phyloP scores from a whole-genome alignment of 164 flowering plant species.

The Tetrastigma voinierianum region DNA sequence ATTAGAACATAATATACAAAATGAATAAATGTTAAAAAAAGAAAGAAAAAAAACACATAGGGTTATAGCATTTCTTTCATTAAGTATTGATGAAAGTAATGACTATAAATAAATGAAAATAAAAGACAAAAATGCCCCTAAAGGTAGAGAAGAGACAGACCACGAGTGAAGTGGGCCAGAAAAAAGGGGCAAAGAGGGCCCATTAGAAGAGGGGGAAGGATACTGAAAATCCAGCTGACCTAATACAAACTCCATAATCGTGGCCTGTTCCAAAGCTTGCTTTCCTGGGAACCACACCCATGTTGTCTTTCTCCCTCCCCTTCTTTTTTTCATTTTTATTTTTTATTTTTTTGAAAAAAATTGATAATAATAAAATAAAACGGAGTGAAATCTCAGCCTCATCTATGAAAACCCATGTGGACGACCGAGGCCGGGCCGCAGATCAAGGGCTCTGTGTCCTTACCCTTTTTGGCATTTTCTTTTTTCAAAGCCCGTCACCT shows the following conservation, averaged over 20 bases:
- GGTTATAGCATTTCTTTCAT: too few relatives aligned
- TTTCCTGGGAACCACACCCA: slow-evolving; percentile 1
- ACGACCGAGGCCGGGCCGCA: slow-evolving; percentile 15
- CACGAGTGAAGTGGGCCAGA: slow-evolving; percentile 18
- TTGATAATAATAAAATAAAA: too few relatives aligned
- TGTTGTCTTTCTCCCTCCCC: slow-evolving; percentile 4
- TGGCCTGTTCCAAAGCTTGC: slow-evolving; percentile 13
- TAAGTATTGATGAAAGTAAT: too few relatives aligned
- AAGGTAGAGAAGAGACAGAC: slow-evolving; percentile 2
- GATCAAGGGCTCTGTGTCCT: slow-evolving; percentile 7
- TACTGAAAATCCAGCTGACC: slow-evolving; percentile 16
- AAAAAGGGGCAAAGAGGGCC: not conserved
- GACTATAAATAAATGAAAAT: too few relatives aligned
- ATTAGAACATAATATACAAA: too few relatives aligned
- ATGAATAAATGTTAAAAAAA: too few relatives aligned
- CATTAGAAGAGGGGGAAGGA: not conserved
- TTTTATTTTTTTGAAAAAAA: too few relatives aligned
- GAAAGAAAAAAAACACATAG: too few relatives aligned
- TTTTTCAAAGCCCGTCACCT: not conserved
- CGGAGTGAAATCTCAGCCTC: slow-evolving; percentile 18
- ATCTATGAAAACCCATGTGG: slow-evolving; percentile 19
- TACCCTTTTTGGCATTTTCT: not conserved
- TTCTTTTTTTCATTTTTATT: too few relatives aligned
- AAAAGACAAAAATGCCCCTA: slow-evolving; percentile 1
- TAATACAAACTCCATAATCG: not conserved